Evolutionary conservation across 129 eudicot genomes (phyloP).

Genomic region (Deinandra increscens): DNA sequence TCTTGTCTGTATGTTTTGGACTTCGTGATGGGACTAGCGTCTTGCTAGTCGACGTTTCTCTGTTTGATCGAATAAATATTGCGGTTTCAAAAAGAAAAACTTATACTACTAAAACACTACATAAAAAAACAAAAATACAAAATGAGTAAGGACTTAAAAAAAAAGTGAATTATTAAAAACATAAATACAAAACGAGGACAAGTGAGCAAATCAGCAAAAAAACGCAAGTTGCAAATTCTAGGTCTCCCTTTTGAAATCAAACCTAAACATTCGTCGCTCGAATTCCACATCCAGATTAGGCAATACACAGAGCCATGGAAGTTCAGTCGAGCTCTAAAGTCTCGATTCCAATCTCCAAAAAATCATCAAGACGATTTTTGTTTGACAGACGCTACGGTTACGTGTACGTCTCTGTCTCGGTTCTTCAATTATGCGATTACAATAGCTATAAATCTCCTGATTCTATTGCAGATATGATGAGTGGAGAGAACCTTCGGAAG

Average conservation of each 20-base stretch:
- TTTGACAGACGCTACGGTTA: constrained; percentile 71
- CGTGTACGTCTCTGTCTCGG: constrained; percentile 37
- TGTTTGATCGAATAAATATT: too few species aligned
- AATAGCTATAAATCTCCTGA: neutral
- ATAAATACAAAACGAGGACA: too few species aligned
- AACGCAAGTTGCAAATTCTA: neutral
- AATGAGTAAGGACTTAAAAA: too few species aligned
- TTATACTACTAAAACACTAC: too few species aligned
- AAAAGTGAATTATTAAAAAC: too few species aligned
- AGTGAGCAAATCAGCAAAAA: too few species aligned
- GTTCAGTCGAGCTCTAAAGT: constrained; percentile 12
- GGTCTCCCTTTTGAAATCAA: neutral
- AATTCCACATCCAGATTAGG: neutral
- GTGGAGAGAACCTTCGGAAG: constrained; percentile 66
- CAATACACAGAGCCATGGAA: constrained; percentile 13
- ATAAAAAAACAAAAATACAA: too few species aligned
- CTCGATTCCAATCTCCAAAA: constrained; percentile 11
- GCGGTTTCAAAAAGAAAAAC: too few species aligned
- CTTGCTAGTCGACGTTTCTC: too few species aligned
- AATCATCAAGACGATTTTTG: constrained; percentile 44
- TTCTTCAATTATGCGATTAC: constrained; percentile 11
- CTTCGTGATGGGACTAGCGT: too few species aligned
- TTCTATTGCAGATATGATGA: constrained; percentile 61
- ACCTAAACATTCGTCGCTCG: neutral
- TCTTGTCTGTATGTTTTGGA: too few species aligned